phyloP scores from a whole-genome alignment of 371 early-diverging fungal species.

The Apophysomyces variabilis region DNA sequence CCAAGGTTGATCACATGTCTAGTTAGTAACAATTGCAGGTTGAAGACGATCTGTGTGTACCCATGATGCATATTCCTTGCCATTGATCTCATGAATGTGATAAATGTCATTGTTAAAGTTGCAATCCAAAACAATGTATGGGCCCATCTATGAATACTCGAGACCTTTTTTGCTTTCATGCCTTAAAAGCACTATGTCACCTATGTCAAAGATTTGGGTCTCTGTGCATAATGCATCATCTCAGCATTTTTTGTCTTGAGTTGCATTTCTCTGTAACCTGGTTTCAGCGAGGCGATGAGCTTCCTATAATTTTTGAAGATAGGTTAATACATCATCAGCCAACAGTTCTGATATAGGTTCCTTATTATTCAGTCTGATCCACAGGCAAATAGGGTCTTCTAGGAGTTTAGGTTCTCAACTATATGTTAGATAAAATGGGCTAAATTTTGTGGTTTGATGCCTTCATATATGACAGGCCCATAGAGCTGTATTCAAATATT shows the following conservation, averaged over 20 bases:
- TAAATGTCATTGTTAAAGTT: slow-evolving; percentile 1
- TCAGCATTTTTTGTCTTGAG: slow-evolving; percentile 28
- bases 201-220: slow-evolving; percentile 12
- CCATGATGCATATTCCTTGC: slow-evolving; percentile 19
- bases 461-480: slow-evolving; percentile 17
- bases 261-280: slow-evolving; percentile 11
- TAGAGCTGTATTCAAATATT: slow-evolving; percentile 18
- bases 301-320: not conserved
- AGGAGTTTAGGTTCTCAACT: slow-evolving; percentile 7
- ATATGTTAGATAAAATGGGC: slow-evolving; percentile 14
- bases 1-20: too few species aligned
- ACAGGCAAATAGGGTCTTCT: not conserved
- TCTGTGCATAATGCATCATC: slow-evolving; percentile 13
- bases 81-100: not conserved
- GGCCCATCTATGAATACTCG: slow-evolving; percentile 19
- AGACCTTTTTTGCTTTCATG: slow-evolving; percentile 14
- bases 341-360: too few species aligned
- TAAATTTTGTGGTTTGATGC: slow-evolving; percentile 7
- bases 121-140: slow-evolving; percentile 1
- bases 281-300: too few species aligned
- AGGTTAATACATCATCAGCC: too few species aligned
- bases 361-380: too few species aligned
- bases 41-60: slow-evolving; percentile 10
- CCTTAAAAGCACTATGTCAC: slow-evolving; percentile 20
- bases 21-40: not conserved